Evolutionary conservation across 1,284 basidiomycete genomes (phyloP), one percentile per base, ranked within the genome.

Genomic region (Xerocomus amazonicus): DNA sequence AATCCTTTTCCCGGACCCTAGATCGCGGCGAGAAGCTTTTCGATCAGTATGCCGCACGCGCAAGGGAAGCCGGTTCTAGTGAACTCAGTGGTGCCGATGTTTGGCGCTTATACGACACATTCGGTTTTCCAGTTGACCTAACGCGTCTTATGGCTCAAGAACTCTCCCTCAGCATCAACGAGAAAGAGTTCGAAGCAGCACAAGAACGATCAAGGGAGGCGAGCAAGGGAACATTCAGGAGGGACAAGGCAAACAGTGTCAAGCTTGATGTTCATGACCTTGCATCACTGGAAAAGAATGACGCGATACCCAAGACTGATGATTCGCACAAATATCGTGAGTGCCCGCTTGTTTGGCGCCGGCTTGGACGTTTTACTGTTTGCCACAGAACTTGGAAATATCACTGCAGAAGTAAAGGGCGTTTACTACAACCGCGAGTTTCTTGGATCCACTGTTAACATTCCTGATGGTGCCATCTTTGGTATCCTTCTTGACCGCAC

Each of bases 121-220:
- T 92, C 67, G 96, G 96, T 37, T 99, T 99, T 77, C 97, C 96
- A 0, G 93, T 94, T 46, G 96, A 99, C 66, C 75, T 99, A 34
- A 99, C 97, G 2, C 84, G 90, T 48, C 78, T 99, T 56, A 99
- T 99, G 96, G 96, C 97, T 23, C 92, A 97, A 68, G 96, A 99
- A 69, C 77, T 92, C 31, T 88, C 86, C 1, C 73, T 99, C 39
- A 78, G 77, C 19, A 83, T 99, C 62, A 93, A 97, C 66, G 85
- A 97, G 57, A 78, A 76, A 38, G 94, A 95, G 60, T 97, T 97
- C 59, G 92, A 94, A 59, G 80, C 83, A 59, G 97, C 97, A 10
- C 90, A 95, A 66, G 82, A 87, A 27, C 81, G 82, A 55, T 92
- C 90, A 48, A 93, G 92, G 70, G 92, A 96, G 69, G 92, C 92